Percentiles rank a stretch among this genome's conserved stretches.
Conservation (phyloP, 2,329 filamentous ascomycete genomes). For the Calonectria henricotiae region DNA sequence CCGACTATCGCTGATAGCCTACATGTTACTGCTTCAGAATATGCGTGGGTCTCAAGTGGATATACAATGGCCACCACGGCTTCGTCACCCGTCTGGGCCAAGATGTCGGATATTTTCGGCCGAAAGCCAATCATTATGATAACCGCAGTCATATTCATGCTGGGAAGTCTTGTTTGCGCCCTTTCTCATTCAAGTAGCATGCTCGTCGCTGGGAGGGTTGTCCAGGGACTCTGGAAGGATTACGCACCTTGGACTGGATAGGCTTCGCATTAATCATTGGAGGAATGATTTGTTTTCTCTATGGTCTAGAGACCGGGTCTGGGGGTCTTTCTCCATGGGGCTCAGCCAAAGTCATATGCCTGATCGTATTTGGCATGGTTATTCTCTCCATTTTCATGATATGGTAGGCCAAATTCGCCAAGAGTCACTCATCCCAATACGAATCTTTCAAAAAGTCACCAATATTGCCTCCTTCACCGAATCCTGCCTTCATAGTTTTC, state of each 20-base stretch:
- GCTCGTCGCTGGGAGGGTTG: slow-evolving; percentile 65
- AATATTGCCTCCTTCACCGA: slow-evolving; percentile 78
- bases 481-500: slow-evolving; percentile 79
- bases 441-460: slow-evolving; percentile 77
- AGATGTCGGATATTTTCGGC: slow-evolving; percentile 69
- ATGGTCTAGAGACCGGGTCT: slow-evolving; percentile 85
- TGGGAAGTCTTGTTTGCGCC: slow-evolving; percentile 70
- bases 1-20: slow-evolving; percentile 51
- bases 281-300: slow-evolving; percentile 88
- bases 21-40: slow-evolving; percentile 45
- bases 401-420: slow-evolving; percentile 81
- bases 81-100: slow-evolving; percentile 59
- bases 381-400: slow-evolving; percentile 78
- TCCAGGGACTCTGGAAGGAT: slow-evolving; percentile 64
- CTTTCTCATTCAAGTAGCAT: slow-evolving; percentile 61
- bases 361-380: slow-evolving; percentile 81
- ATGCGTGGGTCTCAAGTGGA: slow-evolving; percentile 52
- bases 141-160: slow-evolving; percentile 64
- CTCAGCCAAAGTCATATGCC: slow-evolving; percentile 81
- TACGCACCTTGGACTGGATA: slow-evolving; percentile 75
- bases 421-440: slow-evolving; percentile 83
- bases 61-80: slow-evolving; percentile 50
- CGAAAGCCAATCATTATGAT: slow-evolving; percentile 61
- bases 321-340: slow-evolving; percentile 82
- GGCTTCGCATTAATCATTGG: slow-evolving; percentile 76